These are phyloP conservation scores for Exophiala spinifera DNA, from an alignment of 2,329 filamentous ascomycete genomes.

Conservation along the genomic window DNA sequence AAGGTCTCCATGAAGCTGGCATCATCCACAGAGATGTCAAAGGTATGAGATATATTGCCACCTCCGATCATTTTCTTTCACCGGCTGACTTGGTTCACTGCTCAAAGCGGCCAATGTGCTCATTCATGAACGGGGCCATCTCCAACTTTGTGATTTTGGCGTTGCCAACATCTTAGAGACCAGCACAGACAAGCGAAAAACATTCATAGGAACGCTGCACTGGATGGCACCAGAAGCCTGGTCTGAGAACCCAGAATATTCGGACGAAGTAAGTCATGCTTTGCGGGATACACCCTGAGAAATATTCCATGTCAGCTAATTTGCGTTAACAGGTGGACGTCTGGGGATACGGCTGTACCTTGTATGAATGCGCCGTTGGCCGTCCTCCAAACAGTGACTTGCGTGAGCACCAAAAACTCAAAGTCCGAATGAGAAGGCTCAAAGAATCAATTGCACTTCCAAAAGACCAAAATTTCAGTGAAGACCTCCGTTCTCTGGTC, in stretches of 20 bases:
- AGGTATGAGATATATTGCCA: constrained; percentile 38
- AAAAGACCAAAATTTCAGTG: constrained; percentile 42
- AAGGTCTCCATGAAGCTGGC: constrained; percentile 62
- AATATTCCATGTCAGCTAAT: no score
- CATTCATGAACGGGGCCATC: constrained; percentile 60
- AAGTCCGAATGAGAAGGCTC: constrained; percentile 43
- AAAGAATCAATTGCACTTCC: constrained; percentile 43
- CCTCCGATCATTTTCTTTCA: not conserved
- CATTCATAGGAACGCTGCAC: constrained; percentile 64
- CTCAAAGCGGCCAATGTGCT: constrained; percentile 58
- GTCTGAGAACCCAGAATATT: constrained; percentile 43
- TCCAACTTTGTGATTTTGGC: constrained; percentile 65
- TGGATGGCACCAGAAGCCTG: constrained; percentile 66
- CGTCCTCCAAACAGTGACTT: constrained; percentile 49
- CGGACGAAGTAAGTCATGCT: constrained; percentile 43
- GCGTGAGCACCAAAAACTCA: constrained; percentile 36
- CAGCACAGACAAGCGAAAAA: constrained; percentile 59
- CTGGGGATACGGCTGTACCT: constrained; percentile 51
- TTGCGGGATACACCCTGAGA: not conserved
- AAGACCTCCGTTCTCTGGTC: constrained; percentile 45
- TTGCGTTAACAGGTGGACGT: constrained; percentile 42
- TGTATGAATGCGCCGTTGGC: constrained; percentile 50
- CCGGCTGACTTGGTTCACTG: constrained; percentile 3
- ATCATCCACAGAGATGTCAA: constrained; percentile 66
- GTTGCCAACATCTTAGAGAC: constrained; percentile 62